Conservation (phyloP, 495 filamentous ascomycete species). For the Cenococcum geophilum region DNA sequence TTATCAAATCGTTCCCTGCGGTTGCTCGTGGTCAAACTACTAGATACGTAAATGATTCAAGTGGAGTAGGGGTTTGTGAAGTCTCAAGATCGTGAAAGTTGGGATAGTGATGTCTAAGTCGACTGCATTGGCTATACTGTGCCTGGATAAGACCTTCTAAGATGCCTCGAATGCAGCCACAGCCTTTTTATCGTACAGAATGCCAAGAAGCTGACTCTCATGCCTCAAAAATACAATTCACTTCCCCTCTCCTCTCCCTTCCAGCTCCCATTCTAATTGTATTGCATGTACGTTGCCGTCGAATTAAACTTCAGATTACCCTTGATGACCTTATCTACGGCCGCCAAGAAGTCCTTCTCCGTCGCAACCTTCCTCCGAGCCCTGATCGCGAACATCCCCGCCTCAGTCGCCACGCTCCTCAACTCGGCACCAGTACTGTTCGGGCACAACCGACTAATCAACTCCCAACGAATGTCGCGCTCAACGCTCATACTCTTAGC, state of each 20-base stretch:
- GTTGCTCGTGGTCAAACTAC: background rate
- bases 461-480: constrained; percentile 96
- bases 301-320: constrained; percentile 99
- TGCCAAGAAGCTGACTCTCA: background rate
- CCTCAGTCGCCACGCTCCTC: constrained; percentile 94
- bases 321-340: constrained; percentile 99
- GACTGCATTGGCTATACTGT: background rate
- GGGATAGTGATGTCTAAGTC: background rate
- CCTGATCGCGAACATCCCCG: constrained; percentile 97
- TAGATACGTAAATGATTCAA: background rate
- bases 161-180: no score
- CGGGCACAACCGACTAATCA: constrained; percentile 92
- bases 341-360: constrained; percentile 97
- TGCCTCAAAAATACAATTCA: constrained; percentile 7
- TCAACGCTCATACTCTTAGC: constrained; percentile 99
- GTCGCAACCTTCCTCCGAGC: constrained; percentile 95
- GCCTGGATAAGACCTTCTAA: no score
- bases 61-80: background rate
- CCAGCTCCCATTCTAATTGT: constrained; percentile 61
- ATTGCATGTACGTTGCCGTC: constrained; percentile 97
- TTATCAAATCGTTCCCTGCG: background rate
- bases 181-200: no score
- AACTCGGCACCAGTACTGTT: constrained; percentile 96
- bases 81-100: no score
- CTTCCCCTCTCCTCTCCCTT: background rate